Evolutionary conservation across 495 filamentous ascomycete genomes (phyloP).

Genomic region (Aspergillus carlsbadensis): DNA sequence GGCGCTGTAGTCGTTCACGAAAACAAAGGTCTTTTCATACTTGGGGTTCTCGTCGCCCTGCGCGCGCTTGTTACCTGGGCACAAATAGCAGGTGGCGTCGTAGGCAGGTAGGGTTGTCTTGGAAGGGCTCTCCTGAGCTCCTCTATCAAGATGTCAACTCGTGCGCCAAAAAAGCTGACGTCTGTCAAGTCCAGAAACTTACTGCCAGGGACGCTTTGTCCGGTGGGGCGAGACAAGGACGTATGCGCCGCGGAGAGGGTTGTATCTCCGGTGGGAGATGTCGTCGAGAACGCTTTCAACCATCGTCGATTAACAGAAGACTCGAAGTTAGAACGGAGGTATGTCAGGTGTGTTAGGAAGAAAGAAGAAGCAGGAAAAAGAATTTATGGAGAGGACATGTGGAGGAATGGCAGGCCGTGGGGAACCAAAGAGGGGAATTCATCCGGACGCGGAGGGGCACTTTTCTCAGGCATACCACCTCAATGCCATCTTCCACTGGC

Average conservation of each 20-base stretch:
- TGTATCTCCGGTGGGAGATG: slow-evolving; percentile 94
- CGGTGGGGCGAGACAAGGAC: slow-evolving; percentile 93
- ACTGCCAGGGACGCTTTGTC: slow-evolving; percentile 98
- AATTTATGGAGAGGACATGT: slow-evolving; percentile 6
- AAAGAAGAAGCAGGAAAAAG: slow-evolving; percentile 9
- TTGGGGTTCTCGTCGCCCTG: slow-evolving; percentile 85
- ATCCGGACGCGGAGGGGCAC: slow-evolving; percentile 10
- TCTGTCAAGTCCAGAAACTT: slow-evolving; percentile 31
- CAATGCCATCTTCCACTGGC: not conserved
- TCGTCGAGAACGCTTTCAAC: slow-evolving; percentile 80
- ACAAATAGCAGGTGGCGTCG: slow-evolving; percentile 93
- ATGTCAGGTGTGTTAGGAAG: slow-evolving; percentile 14
- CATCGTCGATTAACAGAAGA: slow-evolving; percentile 37
- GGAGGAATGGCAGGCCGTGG: slow-evolving; percentile 6
- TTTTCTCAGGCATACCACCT: not conserved
- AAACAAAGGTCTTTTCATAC: slow-evolving; percentile 85
- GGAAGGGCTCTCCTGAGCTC: slow-evolving; percentile 81
- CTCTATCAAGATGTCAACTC: slow-evolving; percentile 50
- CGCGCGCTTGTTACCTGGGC: slow-evolving; percentile 89
- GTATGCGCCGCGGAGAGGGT: slow-evolving; percentile 85
- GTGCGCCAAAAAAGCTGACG: not conserved
- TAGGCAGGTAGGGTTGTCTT: slow-evolving; percentile 75
- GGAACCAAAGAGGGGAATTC: slow-evolving; percentile 11
- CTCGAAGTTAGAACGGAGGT: slow-evolving; percentile 1
- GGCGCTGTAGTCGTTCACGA: slow-evolving; percentile 97